A percentile compares a stretch with the other conserved stretches of the same genome.
phyloP scores from a whole-genome alignment of 2,329 filamentous ascomycete species.

The Penicillium sp. region DNA sequence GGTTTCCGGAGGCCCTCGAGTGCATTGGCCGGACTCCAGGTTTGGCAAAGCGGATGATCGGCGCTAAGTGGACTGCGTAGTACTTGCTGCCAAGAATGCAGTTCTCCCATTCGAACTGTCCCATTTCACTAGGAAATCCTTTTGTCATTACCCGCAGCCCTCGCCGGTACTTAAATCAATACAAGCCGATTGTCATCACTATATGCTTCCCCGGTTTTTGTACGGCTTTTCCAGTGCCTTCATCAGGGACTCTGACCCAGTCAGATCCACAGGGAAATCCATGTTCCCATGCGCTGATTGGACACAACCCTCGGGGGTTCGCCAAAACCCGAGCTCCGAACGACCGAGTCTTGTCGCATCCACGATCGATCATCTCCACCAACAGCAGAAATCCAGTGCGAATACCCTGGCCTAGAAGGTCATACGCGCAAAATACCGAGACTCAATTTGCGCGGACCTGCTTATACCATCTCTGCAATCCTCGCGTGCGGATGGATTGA shows the following conservation, averaged over 20 bases:
- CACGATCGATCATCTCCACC: not conserved
- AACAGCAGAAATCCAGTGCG: not conserved
- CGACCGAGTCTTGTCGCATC: conserved; percentile 4
- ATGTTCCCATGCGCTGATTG: not conserved
- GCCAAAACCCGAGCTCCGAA: conserved; percentile 17
- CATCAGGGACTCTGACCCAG: not conserved
- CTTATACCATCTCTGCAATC: not conserved
- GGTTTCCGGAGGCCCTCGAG: too few species aligned
- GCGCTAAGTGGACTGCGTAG: not conserved
- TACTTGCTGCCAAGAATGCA: not conserved
- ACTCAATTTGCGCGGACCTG: not conserved
- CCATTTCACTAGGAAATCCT: not conserved
- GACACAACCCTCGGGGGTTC: conserved; percentile 4
- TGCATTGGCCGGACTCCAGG: not conserved
- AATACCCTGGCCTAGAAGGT: not conserved
- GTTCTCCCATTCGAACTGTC: not conserved
- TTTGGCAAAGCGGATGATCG: not conserved
- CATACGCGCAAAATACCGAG: not conserved
- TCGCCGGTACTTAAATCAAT: not conserved
- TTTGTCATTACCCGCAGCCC: not conserved
- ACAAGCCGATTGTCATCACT: not conserved
- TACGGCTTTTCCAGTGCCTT: not conserved
- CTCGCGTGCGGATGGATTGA: not conserved
- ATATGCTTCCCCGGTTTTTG: not conserved
- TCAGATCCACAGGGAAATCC: not conserved